phyloP scores from a whole-genome alignment of 306 rosid genomes.

The Gastrolobium bilobum region DNA sequence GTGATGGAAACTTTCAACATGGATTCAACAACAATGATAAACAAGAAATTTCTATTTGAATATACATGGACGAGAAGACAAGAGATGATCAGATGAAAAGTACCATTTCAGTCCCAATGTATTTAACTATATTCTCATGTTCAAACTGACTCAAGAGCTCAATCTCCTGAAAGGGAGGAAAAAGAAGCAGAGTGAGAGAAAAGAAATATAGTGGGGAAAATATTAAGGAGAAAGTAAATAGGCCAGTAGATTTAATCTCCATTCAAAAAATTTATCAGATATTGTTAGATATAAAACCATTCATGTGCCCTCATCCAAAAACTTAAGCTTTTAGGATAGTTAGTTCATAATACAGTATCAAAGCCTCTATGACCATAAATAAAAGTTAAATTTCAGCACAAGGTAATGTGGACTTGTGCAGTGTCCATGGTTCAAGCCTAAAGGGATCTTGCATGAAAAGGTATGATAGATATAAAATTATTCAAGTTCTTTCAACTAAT shows the following conservation, averaged over 20 bases:
- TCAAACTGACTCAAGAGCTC: slow-evolving; percentile 81
- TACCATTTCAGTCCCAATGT: slow-evolving; percentile 83
- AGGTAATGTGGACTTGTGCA: too few species aligned
- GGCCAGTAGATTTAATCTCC: not conserved
- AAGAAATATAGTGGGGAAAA: slow-evolving; percentile 22
- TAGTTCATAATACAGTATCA: too few species aligned
- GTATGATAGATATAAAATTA: too few species aligned
- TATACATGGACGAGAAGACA: not conserved
- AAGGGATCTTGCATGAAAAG: too few species aligned
- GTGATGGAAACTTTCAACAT: slow-evolving; percentile 26
- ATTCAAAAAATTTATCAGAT: not conserved
- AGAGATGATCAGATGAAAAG: not conserved
- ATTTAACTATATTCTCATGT: slow-evolving; percentile 87
- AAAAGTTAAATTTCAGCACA: too few species aligned
- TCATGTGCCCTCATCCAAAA: too few species aligned
- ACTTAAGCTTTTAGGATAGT: too few species aligned
- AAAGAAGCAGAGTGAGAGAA: slow-evolving; percentile 30
- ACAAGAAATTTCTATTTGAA: slow-evolving; percentile 29
- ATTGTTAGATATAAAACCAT: too few species aligned
- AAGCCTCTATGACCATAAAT: too few species aligned
- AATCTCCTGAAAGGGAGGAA: slow-evolving; percentile 71
- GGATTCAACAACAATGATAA: slow-evolving; percentile 16
- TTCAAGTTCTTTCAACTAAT: too few species aligned
- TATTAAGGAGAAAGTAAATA: slow-evolving; percentile 15
- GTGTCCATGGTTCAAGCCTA: too few species aligned